Percentiles rank a stretch among this genome's conserved stretches.
phyloP scores from a whole-genome alignment of 176 grass and related monocot genomes.

The Carex scoparia region DNA sequence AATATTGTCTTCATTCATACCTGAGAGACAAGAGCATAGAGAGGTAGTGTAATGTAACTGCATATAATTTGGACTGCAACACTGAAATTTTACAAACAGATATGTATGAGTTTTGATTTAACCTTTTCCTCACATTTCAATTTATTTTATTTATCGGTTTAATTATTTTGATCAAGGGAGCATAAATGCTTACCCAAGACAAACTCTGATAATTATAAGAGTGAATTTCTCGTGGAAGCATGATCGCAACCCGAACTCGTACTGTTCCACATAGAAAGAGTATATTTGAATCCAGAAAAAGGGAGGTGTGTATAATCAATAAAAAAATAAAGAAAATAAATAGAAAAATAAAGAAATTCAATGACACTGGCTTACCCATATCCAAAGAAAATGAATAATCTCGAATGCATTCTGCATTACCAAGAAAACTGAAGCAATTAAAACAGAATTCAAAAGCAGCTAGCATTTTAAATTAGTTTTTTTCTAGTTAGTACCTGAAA shows the following conservation, averaged over 20 bases:
- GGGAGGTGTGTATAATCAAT: background rate
- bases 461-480: background rate
- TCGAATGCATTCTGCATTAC: constrained; percentile 79
- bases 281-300: background rate
- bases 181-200: constrained; percentile 56
- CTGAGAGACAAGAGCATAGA: constrained; percentile 68
- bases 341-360: constrained; percentile 2
- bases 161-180: background rate
- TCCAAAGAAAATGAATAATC: constrained; percentile 97
- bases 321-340: background rate
- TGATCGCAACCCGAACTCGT: constrained; percentile 82
- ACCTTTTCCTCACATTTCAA: background rate
- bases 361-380: constrained; percentile 45
- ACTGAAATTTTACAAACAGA: constrained; percentile 28
- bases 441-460: background rate
- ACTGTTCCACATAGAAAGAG: constrained; percentile 37
- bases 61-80: constrained; percentile 67
- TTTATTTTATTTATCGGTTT: background rate
- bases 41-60: constrained; percentile 73
- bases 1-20: constrained; percentile 15
- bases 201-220: constrained; percentile 53
- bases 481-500: constrained; percentile 49
- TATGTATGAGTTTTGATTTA: background rate
- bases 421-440: constrained; percentile 4
- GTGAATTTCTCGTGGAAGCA: constrained; percentile 73